Evolutionary conservation across 2,329 filamentous ascomycete species (phyloP), one percentile per base, ranked within the genome.

Genomic region (Fusarium compactum): DNA sequence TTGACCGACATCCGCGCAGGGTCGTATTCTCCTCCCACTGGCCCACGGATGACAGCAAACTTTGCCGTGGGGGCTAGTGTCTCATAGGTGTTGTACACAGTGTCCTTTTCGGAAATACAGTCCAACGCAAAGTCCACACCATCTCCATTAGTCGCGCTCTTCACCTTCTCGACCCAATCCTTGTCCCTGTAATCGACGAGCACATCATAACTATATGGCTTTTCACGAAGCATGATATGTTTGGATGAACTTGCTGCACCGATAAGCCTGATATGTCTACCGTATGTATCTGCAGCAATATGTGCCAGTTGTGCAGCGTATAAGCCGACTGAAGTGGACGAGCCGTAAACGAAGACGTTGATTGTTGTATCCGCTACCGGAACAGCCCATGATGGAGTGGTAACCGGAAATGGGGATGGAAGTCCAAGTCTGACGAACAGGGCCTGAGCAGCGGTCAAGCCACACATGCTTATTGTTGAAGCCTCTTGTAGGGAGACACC

Each of bases 381-480:
- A 24, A 24, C 22, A 24, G 22, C 22, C 22, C 22, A 5, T 24
- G 22, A 24, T 2, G 15, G 5, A 16, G 1, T 16, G 7, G 4
- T 5, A 1, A 1, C 8, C 30, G 38, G 32, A 52, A 83, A 84
- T 0, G 82, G 81, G 2, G 75, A 65, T 0, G 70, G 66, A 4
- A 84, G 57, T 0, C 76, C 78, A 7, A 85, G 71, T 0, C 83
- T 77, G 22, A 70, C 71, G 51, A 79, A 84, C 5, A 84, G 41
- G 1, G 74, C 79, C 58, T 85, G 82, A 0, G 82, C 82, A 5
- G 81, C 82, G 1, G 82, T 84, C 18, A 85, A 61, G 7, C 75
- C 82, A 16, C 82, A 83, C 52, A 84, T 70, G 53, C 79, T 83
- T 3, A 84, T 74, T 0, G 78, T 71, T 1, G 81, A 78, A 2